Percentiles rank a stretch among this genome's conserved stretches.
phyloP scores from a whole-genome alignment of 345 rosid species.

The Brassica cretica region DNA sequence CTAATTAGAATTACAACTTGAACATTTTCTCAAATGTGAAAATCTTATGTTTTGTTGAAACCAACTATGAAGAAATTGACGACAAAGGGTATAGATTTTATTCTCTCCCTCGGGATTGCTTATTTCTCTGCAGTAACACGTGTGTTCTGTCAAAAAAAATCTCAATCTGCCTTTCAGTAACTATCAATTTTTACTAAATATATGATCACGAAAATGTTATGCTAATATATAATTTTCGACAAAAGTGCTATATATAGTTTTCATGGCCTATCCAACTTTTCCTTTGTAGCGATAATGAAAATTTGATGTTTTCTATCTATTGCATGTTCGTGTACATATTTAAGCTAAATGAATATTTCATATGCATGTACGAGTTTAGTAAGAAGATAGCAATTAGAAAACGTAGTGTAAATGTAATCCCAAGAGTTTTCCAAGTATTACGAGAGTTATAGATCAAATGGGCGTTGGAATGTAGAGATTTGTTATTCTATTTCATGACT shows the following conservation, averaged over 20 bases:
- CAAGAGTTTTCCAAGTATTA: conserved; percentile 4
- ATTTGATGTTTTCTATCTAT: background rate
- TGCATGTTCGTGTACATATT: background rate
- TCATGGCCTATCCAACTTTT: background rate
- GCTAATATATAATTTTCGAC: background rate
- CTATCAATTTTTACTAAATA: background rate
- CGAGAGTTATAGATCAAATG: background rate
- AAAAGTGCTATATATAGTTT: background rate
- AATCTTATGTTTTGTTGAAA: background rate
- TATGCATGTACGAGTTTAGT: conserved; percentile 2
- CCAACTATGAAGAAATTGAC: background rate
- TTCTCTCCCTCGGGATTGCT: conserved; percentile 36
- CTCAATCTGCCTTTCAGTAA: conserved; percentile 18
- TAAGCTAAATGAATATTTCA: background rate
- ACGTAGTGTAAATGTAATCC: background rate
- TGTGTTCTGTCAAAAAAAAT: conserved; percentile 12
- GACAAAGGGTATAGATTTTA: conserved; percentile 14
- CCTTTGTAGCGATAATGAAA: background rate
- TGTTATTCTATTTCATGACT: background rate
- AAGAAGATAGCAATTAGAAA: background rate
- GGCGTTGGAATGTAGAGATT: conserved; percentile 8
- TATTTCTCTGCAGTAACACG: conserved; percentile 31
- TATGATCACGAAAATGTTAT: background rate
- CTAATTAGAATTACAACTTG: background rate
- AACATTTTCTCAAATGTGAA: background rate